These are phyloP conservation scores for Sonneratia caseolaris DNA, from an alignment of 345 rosid species.

Conservation along the genomic window DNA sequence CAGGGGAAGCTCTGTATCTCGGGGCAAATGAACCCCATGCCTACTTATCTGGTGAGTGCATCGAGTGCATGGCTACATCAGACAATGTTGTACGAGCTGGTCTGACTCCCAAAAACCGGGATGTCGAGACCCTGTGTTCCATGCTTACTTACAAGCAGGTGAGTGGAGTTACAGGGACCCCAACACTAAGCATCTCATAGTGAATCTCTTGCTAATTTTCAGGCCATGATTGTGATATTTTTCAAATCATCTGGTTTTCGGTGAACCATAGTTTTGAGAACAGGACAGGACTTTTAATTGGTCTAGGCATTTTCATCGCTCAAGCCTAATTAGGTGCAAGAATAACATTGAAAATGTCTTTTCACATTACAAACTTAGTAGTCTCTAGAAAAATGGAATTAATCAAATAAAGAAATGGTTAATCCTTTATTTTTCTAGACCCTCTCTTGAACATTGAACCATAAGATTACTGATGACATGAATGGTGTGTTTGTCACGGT, in stretches of 20 bases:
- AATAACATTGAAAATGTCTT: background rate
- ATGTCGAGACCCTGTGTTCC: conserved; percentile 75
- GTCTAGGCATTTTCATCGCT: background rate
- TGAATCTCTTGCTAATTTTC: background rate
- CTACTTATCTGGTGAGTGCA: conserved; percentile 78
- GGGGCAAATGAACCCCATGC: conserved; percentile 98
- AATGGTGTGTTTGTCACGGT: conserved; percentile 8
- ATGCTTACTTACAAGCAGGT: conserved; percentile 97
- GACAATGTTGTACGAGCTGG: conserved; percentile 99
- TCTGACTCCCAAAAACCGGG: conserved; percentile 84
- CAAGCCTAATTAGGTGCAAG: background rate
- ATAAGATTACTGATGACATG: background rate
- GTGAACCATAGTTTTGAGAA: background rate
- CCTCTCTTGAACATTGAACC: background rate
- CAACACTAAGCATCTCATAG: background rate
- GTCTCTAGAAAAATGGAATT: background rate
- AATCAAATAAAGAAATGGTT: background rate
- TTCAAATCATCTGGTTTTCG: background rate
- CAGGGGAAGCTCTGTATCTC: conserved; percentile 92
- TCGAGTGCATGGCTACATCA: conserved; percentile 98
- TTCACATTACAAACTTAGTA: background rate
- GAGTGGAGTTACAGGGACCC: background rate
- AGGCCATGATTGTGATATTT: background rate
- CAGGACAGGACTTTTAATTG: background rate
- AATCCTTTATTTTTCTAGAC: background rate